Base-by-base conservation (phyloP, 495 filamentous ascomycete species). In the Penicillium chermesinum region DNA sequence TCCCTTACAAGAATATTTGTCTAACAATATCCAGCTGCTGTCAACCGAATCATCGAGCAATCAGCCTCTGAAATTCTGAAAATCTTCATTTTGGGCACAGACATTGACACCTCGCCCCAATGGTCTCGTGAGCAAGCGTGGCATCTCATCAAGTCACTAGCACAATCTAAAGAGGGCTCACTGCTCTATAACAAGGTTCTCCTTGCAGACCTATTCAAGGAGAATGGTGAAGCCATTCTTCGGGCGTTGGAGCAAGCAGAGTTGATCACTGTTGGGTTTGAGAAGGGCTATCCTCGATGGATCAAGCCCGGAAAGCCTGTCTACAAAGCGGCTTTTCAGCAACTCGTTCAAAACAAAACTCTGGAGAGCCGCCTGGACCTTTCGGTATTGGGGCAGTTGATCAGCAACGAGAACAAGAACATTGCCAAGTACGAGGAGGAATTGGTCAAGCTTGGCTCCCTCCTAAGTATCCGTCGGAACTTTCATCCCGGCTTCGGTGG, bases 121-220 rank as follows among this genome's bases (percentile, higher is more conserved):
- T 98, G 89, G 88, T 82, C 77, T 1, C 72, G 78, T 18, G 82
- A 91, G 61, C 93, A 96, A 65, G 93, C 89, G 0, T 98, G 93
- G 93, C 76, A 85, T 46, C 68, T 98, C 1, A 83, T 97, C 61
- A 88, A 85, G 57, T 62, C 74, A 7, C 77, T 98, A 12, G 83
- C 86, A 0, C 43, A 64, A 10, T 45, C 67, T 6, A 66, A 77
- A 13, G 79, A 83, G 7, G 69, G 63, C 1, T 61, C 56, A 8
- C 67, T 96, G 0, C 74, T 84, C 0, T 97, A 95, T 70, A 91
- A 89, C 72, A 86, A 90, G 52, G 69, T 95, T 12, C 70, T 96
- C 2, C 74, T 95, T 1, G 77, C 80, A 10, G 81, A 85, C 54
- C 75, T 88, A 0, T 95, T 90, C 72, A 78, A 76, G 44, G 50